These are phyloP conservation scores for Paspalum vaginatum DNA, from an alignment of 176 grass and related monocot species.

Conservation along the genomic window DNA sequence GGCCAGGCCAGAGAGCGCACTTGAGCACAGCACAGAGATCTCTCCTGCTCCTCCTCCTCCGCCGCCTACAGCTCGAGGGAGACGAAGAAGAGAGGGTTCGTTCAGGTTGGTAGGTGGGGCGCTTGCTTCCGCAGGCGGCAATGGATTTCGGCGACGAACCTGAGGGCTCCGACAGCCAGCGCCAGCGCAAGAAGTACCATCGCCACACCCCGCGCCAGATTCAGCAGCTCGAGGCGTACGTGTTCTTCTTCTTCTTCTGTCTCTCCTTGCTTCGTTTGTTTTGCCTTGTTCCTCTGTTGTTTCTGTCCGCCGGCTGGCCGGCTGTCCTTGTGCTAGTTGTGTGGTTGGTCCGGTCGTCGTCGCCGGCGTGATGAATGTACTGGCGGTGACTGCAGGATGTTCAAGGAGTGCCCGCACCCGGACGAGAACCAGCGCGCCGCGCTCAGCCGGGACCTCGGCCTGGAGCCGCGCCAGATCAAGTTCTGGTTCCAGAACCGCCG, in stretches of 20 bases:
- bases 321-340: too few species aligned
- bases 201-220: slow-evolving; percentile 98
- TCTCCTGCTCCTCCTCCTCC: slow-evolving; percentile 15
- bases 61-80: background rate
- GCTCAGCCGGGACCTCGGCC: slow-evolving; percentile 81
- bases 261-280: background rate
- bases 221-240: slow-evolving; percentile 93
- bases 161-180: slow-evolving; percentile 67
- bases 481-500: slow-evolving; percentile 99
- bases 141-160: slow-evolving; percentile 94
- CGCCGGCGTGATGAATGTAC: background rate
- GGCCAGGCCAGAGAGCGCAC: background rate
- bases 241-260: background rate
- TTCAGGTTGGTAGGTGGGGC: slow-evolving; percentile 10
- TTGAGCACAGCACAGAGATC: slow-evolving; percentile 10
- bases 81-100: background rate
- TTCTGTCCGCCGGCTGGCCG: too few species aligned
- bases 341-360: background rate
- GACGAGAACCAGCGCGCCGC: slow-evolving; percentile 93
- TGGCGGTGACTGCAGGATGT: slow-evolving; percentile 59
- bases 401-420: slow-evolving; percentile 96
- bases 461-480: slow-evolving; percentile 97
- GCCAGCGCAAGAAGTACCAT: slow-evolving; percentile 87
- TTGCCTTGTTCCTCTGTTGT: background rate
- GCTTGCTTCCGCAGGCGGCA: background rate